A percentile compares a stretch with the other conserved stretches of the same genome.
phyloP scores from a whole-genome alignment of 1,139 yeast species.

The Candida sanyaensis region DNA sequence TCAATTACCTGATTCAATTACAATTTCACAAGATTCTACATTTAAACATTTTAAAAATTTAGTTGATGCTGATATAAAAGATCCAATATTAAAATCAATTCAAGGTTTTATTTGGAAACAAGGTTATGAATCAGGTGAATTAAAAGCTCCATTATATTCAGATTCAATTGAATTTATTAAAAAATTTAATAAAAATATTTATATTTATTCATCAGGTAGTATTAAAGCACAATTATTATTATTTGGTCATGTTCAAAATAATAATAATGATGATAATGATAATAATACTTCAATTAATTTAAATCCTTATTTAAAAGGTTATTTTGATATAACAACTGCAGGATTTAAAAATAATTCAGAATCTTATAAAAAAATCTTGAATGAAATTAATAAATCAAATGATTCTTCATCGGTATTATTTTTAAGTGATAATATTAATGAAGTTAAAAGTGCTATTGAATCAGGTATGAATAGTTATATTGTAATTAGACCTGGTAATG shows the following conservation, averaged over 20 bases:
- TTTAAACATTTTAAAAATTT: constrained; percentile 52
- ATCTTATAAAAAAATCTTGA: constrained; percentile 62
- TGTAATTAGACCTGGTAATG: constrained; percentile 79
- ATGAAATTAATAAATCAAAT: constrained; percentile 36
- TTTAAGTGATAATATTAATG: constrained; percentile 72
- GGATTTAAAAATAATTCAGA: constrained; percentile 64
- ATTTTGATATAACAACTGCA: constrained; percentile 83
- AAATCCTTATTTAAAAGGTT: constrained; percentile 57
- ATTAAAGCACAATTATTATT: constrained; percentile 81
- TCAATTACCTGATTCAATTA: constrained; percentile 45
- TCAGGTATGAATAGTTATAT: constrained; percentile 64
- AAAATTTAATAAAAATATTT: constrained; percentile 44
- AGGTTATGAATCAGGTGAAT: constrained; percentile 75
- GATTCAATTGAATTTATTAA: constrained; percentile 70
- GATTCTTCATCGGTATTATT: constrained; percentile 50
- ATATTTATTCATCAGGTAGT: constrained; percentile 91
- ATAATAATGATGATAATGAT: constrained; percentile 48
- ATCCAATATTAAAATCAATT: constrained; percentile 70
- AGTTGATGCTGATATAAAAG: constrained; percentile 72
- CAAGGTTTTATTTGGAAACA: constrained; percentile 84
- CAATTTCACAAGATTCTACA: constrained; percentile 26
- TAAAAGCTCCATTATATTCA: constrained; percentile 72
- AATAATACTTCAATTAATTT: constrained; percentile 47
- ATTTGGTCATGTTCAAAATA: constrained; percentile 59
- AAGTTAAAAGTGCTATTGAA: constrained; percentile 68